Evolutionary conservation across 352 stramenopile species (phyloP), one percentile per base, ranked within the genome.

Genomic region (Globisporangium ultimum): DNA sequence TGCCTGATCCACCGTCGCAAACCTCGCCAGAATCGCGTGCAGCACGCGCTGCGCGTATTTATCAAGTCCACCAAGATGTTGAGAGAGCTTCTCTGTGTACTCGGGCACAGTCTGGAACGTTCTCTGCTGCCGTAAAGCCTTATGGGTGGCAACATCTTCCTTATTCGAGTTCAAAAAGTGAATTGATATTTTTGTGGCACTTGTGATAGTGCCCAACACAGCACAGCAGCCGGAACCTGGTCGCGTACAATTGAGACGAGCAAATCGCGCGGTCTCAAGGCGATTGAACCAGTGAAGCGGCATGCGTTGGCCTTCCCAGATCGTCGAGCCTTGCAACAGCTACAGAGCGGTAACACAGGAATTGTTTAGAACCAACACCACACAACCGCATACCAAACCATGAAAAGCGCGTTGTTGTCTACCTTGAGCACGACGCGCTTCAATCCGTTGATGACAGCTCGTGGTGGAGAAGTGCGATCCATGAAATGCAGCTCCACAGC

Each of bases 251-350:
- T 68, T 20, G 3, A 87, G 48, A 38, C 62, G 42, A 0, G 43
- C 18, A 57, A 82, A 87, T 10, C 60, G 24, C 7, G 87, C 59
- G 6, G 18, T 12, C 21, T 87, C 70, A 45, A 49, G 57, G 10
- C 18, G 22, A 42, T 87, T 85, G 53, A 89, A 53, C 80, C 84
- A 91, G 13, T 50, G 55, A 12, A 91, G 46, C 0, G 60, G 65
- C 9, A 71, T 53, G 2, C 41, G 48, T 46, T 67, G 71, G 9
- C 56, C 66, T 7, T 40, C 61, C 80, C 80, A 91, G 9, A 87
- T 47, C 9, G 75, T 28, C n/a, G 61, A 60, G 3, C 70, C 74
- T 11, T 73, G 58, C 20, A 93, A 49, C 10, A 88, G 53, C 51
- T 74, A 55, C 15, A 45, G 21, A 11, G 4, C 11, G 22, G 7